Evolutionary conservation across 257 asterid genomes (phyloP).

Genomic region (Fraxinus excelsior): DNA sequence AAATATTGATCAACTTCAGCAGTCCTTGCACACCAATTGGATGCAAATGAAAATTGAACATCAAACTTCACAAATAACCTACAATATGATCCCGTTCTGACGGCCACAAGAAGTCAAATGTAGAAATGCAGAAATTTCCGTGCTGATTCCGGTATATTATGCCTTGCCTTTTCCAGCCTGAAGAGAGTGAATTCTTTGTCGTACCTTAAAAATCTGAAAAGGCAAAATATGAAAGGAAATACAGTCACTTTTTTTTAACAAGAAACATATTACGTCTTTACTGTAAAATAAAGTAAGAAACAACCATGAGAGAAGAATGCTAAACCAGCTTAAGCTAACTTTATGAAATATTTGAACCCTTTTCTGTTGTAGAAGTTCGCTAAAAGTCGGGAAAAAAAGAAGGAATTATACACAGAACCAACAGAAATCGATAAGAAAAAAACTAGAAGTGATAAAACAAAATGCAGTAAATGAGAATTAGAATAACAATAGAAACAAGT

Average conservation of each 20-base stretch:
- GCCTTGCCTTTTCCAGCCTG: constrained; percentile 89
- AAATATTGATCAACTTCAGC: constrained; percentile 19
- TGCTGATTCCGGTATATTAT: constrained; percentile 27
- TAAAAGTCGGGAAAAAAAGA: not conserved
- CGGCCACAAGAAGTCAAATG: constrained; percentile 13
- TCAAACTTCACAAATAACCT: constrained; percentile 23
- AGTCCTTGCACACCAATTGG: constrained; percentile 30
- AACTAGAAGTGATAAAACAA: not conserved
- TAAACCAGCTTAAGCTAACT: not conserved
- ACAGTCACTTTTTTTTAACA: not conserved
- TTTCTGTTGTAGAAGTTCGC: not conserved
- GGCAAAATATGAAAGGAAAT: not conserved
- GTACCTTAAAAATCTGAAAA: constrained; percentile 75
- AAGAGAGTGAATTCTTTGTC: constrained; percentile 75
- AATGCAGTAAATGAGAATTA: not conserved
- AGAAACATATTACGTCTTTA: not conserved
- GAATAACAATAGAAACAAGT: not conserved
- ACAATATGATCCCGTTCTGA: constrained; percentile 24
- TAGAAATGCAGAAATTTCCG: constrained; percentile 15
- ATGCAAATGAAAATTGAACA: constrained; percentile 24
- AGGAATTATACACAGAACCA: too few species aligned
- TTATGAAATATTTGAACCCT: not conserved
- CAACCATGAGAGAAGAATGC: not conserved
- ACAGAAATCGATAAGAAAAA: too few species aligned
- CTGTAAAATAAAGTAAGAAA: not conserved